Evolutionary conservation across 2,329 filamentous ascomycete species (phyloP), one percentile per base, ranked within the genome.

Genomic region (Cladosporium sp.): DNA sequence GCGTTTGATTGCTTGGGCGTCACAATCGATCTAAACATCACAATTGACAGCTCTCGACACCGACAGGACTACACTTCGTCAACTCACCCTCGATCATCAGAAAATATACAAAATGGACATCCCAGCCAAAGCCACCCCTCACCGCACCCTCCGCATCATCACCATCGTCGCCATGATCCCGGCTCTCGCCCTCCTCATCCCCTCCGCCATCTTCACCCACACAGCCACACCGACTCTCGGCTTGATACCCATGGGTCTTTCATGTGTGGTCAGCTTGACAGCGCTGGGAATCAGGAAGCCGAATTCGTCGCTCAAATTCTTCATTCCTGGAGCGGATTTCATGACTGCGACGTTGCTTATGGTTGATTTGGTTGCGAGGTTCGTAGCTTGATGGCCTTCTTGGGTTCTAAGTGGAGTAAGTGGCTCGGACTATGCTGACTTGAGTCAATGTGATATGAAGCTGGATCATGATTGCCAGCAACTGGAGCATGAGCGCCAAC

Each of bases 181-280:
- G 15, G 61, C 61, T 17, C 55, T 66, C 58, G 55, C 56, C 30
- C 59, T 67, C 58, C 40, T 61, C 19, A 60, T 66, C 39, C 51
- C 64, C 19, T 60, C 62, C 25, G 65, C 63, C 45, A 60, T 62
- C 51, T 22, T 39, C n/a, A 55, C 55, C n/a, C 11, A n/a, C 38
- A 19, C 55, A 11, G 5, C 57, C 5, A n/a, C 59, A 1, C 62
- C 60, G 1, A 51, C 58, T 20, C 38, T 65, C 12, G 63, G 59
- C 38, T 43, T 64, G 20, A 51, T 65, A n/a, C 63, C 65, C n/a
- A 62, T 66, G 61, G 51, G 56, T 12, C 38, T 64, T 42, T 64
- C 60, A 14, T 50, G 45, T 30, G 7, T 58, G n/a, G 37, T 51
- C 14, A 56, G 55, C 9, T 7, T 63, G 9, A 34, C 62, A 4